Evolutionary conservation across 768 basidiomycete genomes (phyloP).

Genomic region (Boletus rufocinnamomeus): DNA sequence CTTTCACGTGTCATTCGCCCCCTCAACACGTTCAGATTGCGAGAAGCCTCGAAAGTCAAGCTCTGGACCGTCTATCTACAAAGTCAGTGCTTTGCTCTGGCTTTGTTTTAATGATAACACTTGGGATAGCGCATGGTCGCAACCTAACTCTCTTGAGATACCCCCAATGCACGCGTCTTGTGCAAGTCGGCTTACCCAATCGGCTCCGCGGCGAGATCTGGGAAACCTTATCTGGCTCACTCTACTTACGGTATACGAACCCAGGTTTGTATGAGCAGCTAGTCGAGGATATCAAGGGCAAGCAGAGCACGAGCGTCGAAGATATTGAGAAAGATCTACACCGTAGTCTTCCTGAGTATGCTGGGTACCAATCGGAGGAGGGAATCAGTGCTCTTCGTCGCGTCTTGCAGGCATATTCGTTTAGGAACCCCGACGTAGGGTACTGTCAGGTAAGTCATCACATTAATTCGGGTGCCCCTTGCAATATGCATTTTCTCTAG

Average conservation of each 20-base stretch:
- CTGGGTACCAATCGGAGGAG: constrained; percentile 89
- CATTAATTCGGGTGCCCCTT: neutral
- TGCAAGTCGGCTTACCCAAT: constrained; percentile 96
- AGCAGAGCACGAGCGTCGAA: constrained; percentile 86
- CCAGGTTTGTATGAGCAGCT: constrained; percentile 81
- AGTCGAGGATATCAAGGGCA: constrained; percentile 74
- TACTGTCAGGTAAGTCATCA: constrained; percentile 76
- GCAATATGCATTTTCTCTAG: constrained; percentile 37
- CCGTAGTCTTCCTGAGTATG: constrained; percentile 93
- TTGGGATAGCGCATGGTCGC: constrained; percentile 75
- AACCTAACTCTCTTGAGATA: constrained; percentile 95
- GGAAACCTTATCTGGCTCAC: constrained; percentile 94
- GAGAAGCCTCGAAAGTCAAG: constrained; percentile 93
- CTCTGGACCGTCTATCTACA: constrained; percentile 89
- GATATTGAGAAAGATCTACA: constrained; percentile 99
- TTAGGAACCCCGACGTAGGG: constrained; percentile 91
- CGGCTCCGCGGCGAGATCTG: constrained; percentile 95
- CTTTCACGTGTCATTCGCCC: neutral
- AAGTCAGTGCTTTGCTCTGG: constrained; percentile 44
- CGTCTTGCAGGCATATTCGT: constrained; percentile 93
- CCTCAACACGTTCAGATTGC: constrained; percentile 51
- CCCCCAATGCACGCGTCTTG: constrained; percentile 94
- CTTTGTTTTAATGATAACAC: constrained; percentile 14
- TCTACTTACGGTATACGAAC: constrained; percentile 86
- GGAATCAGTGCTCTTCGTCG: constrained; percentile 84